These are phyloP conservation scores for Cyberlindnera maritima DNA, from an alignment of 805 yeast genomes.

Conservation along the genomic window DNA sequence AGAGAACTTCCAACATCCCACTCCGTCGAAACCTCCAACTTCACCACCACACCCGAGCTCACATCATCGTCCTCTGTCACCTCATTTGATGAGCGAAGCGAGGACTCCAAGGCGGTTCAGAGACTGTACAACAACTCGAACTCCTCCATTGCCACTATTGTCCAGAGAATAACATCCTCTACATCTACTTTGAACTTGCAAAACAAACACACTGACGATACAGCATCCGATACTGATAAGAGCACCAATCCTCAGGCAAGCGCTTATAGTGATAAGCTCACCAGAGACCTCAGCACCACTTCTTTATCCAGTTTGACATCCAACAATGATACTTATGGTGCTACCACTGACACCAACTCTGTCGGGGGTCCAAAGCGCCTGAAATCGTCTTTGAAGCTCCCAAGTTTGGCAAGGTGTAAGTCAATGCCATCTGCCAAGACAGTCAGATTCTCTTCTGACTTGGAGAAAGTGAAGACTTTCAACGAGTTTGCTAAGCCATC, in stretches of 20 bases:
- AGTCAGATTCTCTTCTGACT: conserved; percentile 60
- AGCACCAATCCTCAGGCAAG: not conserved
- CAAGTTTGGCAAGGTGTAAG: conserved; percentile 36
- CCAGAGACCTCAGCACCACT: conserved; percentile 12
- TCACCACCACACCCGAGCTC: conserved; percentile 19
- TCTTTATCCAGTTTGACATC: conserved; percentile 15
- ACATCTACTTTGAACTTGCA: conserved; percentile 22
- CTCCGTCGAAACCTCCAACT: conserved; percentile 9
- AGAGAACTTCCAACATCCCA: not conserved
- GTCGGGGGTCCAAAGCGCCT: conserved; percentile 18
- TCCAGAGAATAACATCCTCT: conserved; percentile 23
- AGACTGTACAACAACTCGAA: conserved; percentile 19
- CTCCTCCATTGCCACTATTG: conserved; percentile 27
- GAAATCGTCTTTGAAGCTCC: conserved; percentile 46
- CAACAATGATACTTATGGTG: conserved; percentile 13
- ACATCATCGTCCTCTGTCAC: conserved; percentile 20
- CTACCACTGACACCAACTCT: conserved; percentile 9
- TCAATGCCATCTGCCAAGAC: conserved; percentile 53
- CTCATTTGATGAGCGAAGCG: conserved; percentile 23
- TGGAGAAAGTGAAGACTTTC: conserved; percentile 63
- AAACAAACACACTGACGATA: not conserved
- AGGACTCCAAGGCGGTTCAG: conserved; percentile 16
- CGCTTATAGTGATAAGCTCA: conserved; percentile 1
- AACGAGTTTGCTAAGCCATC: conserved; percentile 59
- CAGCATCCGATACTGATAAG: not conserved